Base-by-base conservation (phyloP, 2,329 filamentous ascomycete genomes). In the Colletotrichum agaves region DNA sequence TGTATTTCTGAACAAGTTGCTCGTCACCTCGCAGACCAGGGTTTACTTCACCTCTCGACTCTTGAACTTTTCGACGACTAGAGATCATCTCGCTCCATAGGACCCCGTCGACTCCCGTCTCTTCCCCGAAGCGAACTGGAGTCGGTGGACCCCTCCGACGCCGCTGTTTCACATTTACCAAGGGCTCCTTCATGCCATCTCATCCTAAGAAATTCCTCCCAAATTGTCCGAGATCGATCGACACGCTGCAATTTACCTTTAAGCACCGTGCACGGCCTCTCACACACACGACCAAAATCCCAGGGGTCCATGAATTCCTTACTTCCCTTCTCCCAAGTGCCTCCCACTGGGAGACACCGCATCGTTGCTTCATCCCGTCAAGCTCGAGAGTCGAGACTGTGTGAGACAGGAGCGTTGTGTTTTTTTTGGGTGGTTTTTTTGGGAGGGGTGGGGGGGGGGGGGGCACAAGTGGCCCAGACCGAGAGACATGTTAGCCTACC, bases 161-260 rank as follows among this genome's bases (percentile, higher is more conserved):
- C 64, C 61, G 43, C 17, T 53, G 64, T 67, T 67, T 67, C 64
- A 67, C 39, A 47, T 67, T 67, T 53, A 67, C 64, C 61, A 67
- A 39, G 39, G 46, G 52, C 52, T 67, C 60, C 53, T 64, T 64
- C 39, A 67, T 67, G 46, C 64, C 46, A 58, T 67, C 52, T 64
- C 37, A 41, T 58, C 64, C 64, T 39, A 64, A 47, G 37, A 55
- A 49, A 41, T 53, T 44, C 49, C 53, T 59, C 47, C 46, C 47
- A 64, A 67, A 64, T 67, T 67, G 64, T 67, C 64, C 64, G 64
- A 67, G 64, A 67, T 67, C 64, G 64, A 67, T 67, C 64, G 64
- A 21, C 64, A 13, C 44, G 49, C 61, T 64, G 52, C 61, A 64
- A 67, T 53, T 55, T 67, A 43, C 62, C 53, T 41, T 27, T 44